Evolutionary conservation across 345 rosid species (phyloP), one percentile per base, ranked within the genome.

Genomic region (Eucalyptus cloeziana): DNA sequence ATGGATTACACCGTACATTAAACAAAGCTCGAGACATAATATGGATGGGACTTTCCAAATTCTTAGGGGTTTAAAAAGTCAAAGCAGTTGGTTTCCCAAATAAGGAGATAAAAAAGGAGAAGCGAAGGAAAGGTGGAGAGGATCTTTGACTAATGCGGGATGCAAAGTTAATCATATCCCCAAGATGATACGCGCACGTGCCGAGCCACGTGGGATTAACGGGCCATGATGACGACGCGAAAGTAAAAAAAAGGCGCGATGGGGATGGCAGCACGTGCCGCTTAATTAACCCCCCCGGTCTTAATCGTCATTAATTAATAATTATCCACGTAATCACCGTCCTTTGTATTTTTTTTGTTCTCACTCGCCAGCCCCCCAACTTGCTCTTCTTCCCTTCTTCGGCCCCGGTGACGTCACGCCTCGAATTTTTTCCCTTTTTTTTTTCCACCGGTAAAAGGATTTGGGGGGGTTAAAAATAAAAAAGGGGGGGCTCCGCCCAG

Each of bases 1-100:
- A 24, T 2, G 1, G 5, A 24, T 4, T 25, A 5, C 10, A 56
- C 0, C 3, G 3, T 9, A 9, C 30, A 4, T 11, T 10, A 1
- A 6, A 56, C 30, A 56, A 56, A 24, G 3, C 30, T 24, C 30
- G 24, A 56, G 30, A 5, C 1, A 22, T 4, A 64, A n/a, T 8
- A 56, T 24, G 8, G n/a, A 62, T 30, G 31, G 31, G 4, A 30
- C 37, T n/a, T 13, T 64, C 71, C 5, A n/a, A n/a, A 64, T 13
- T 14, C 33, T 3, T 0, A 30, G 1, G 10, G 76, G 9, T 67
- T 15, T 14, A 15, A 30, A 67, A 71, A 71, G 81, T 71, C 81
- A 71, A 71, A 71, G 7, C 13, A 71, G 3, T 22, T 16, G 40
- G 22, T 15, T 33, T 33, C 13, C 40, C 44, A 71, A 71, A 17